A percentile compares a stretch with the other conserved stretches of the same genome.
These are phyloP conservation scores for Tetraselmis striata DNA, from an alignment of 139 green algal species.

Conservation along the genomic window DNA sequence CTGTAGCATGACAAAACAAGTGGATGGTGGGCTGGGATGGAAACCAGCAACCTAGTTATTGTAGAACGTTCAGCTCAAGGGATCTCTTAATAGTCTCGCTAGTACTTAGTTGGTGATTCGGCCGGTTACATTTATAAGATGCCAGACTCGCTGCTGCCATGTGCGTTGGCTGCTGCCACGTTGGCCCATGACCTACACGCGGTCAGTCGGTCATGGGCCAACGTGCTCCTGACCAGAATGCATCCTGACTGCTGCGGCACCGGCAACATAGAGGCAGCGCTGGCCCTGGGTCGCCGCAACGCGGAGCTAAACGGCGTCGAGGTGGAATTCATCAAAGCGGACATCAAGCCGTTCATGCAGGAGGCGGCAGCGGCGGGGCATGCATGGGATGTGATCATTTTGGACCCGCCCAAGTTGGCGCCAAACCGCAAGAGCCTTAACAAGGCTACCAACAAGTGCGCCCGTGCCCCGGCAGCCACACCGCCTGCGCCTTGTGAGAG, in stretches of 20 bases:
- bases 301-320: slow-evolving; percentile 65
- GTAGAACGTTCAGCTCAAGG: neutral
- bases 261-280: slow-evolving; percentile 29
- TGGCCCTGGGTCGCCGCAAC: slow-evolving; percentile 65
- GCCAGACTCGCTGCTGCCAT: too few species aligned
- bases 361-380: slow-evolving; percentile 21
- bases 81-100: too few species aligned
- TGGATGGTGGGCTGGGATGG: too few species aligned
- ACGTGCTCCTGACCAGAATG: too few species aligned
- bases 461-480: neutral
- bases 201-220: too few species aligned
- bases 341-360: slow-evolving; percentile 64
- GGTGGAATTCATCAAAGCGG: slow-evolving; percentile 48
- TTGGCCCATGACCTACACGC: too few species aligned
- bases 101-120: too few species aligned
- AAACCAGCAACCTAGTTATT: neutral
- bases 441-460: slow-evolving; percentile 24
- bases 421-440: slow-evolving; percentile 52
- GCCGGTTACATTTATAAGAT: too few species aligned
- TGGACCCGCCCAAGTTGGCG: slow-evolving; percentile 94
- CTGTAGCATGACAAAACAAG: too few species aligned
- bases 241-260: too few species aligned
- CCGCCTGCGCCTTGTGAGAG: neutral
- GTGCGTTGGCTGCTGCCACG: too few species aligned
- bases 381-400: slow-evolving; percentile 79